phyloP scores from a whole-genome alignment of 352 stramenopile species.

The Pythium biforme region DNA sequence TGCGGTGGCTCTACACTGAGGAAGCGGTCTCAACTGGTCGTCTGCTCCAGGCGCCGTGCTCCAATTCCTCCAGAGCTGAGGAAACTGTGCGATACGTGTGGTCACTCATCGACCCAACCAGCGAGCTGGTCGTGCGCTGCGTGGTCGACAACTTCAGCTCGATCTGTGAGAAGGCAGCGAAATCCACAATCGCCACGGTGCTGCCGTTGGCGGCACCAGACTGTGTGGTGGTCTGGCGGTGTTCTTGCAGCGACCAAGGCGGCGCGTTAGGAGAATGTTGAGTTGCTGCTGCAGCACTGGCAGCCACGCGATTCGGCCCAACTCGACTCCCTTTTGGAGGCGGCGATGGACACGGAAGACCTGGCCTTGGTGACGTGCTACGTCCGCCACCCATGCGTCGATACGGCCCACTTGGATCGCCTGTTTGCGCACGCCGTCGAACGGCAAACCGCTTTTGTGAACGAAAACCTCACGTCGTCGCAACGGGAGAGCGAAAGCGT shows the following conservation, averaged over 20 bases:
- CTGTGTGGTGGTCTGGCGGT: not conserved
- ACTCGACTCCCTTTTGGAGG: no score
- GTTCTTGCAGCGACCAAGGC: not conserved
- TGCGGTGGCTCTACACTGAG: not conserved
- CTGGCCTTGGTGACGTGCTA: no score
- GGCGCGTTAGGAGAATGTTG: not conserved
- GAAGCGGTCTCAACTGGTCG: not conserved
- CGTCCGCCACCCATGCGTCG: no score
- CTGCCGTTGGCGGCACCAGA: conserved; percentile 1
- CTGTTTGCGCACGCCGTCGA: no score
- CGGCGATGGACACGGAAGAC: no score
- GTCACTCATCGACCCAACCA: not conserved
- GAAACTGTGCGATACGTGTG: not conserved
- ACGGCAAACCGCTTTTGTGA: no score
- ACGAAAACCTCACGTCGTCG: no score
- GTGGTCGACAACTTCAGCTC: not conserved
- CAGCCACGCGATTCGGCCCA: no score
- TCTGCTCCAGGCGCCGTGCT: not conserved
- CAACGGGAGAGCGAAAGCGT: no score
- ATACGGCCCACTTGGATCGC: no score
- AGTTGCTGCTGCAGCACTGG: not conserved
- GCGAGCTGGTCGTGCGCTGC: not conserved
- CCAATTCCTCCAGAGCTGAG: not conserved
- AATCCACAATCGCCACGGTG: not conserved
- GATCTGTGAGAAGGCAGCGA: not conserved